Evolutionary conservation across 192 early-diverging fungal genomes (phyloP).

Genomic region (Fimicolochytrium jonesii): DNA sequence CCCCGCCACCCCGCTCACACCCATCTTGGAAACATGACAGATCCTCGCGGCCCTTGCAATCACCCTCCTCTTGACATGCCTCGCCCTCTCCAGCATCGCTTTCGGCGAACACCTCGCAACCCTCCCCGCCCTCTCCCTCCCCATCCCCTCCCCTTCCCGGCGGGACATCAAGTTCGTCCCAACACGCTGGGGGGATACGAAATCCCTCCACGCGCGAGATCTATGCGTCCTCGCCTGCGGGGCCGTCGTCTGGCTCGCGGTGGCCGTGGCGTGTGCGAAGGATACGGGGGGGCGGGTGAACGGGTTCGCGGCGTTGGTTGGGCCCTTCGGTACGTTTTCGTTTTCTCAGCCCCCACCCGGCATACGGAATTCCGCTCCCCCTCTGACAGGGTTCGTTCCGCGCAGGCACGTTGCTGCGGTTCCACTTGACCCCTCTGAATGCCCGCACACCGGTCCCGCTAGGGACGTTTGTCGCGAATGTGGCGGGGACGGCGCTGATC

Average conservation of each 20-base stretch:
- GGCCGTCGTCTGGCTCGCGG: neutral
- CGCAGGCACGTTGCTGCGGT: slow-evolving; percentile 31
- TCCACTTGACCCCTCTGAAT: slow-evolving; percentile 22
- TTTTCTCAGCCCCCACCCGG: neutral
- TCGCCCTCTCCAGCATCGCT: slow-evolving; percentile 4
- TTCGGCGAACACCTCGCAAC: slow-evolving; percentile 7
- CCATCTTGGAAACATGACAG: neutral
- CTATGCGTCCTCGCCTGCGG: neutral
- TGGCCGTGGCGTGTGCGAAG: neutral
- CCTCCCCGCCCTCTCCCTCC: neutral
- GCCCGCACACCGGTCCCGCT: slow-evolving; percentile 16
- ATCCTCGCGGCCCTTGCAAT: slow-evolving; percentile 19
- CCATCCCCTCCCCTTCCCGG: neutral
- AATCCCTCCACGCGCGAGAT: neutral
- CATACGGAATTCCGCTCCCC: neutral
- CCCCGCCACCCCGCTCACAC: neutral
- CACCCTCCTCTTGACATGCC: slow-evolving; percentile 8
- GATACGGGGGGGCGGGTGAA: neutral
- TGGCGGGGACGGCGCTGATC: slow-evolving; percentile 27
- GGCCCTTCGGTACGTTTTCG: slow-evolving; percentile 4
- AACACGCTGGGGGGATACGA: neutral
- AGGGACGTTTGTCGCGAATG: slow-evolving; percentile 38
- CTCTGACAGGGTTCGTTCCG: neutral
- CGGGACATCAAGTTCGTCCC: neutral
- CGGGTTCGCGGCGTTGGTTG: slow-evolving; percentile 7